Evolutionary conservation across 345 rosid species (phyloP), one percentile per base, ranked within the genome.

Genomic region (Pistacia integerrima): DNA sequence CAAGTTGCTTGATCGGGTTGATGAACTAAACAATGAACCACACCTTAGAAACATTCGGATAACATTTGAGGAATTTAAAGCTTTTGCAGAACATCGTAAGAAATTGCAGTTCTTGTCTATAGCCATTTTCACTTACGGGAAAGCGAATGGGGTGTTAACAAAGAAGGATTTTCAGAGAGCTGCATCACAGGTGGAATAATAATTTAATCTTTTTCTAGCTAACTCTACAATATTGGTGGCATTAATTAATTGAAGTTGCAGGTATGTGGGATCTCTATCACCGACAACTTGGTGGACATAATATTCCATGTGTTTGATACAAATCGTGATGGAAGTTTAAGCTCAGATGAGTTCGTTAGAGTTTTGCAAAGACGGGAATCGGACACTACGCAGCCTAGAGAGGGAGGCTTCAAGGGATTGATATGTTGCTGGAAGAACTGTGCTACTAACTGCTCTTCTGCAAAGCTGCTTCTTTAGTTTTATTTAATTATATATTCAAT

Each of bases 101-200:
- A 74, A 74, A 66, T 49, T 91, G 79, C 80, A 64, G 78, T 85
- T 88, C n/a, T 86, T 91, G 64, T 85, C 92, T 41, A 74, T 89
- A 64, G 96, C 93, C 56, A 84, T 91, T 59, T 90, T 91, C 65
- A 88, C 92, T 62, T 86, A 80, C 20, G 93, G 97, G 14, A 82
- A 85, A 82, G 83, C 81, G 17, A 90, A 79, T 67, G 91, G 91
- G 63, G 72, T 81, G 73, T 77, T 91, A 73, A 84, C 90, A 3
- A 89, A 80, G 69, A 85, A 69, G 59, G 97, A 91, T 74, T 88
- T 91, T 80, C 88, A 91, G 66, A 80, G 93, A 84, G 93, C 93
- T 51, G 89, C 97, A 64, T 84, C 90, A 22, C 84, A 88, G 69
- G 94, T 90, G 81, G 25, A 46, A 5, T 38, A 9, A 3, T 4